Conservation (phyloP, 202 grass and related monocot species). For the Digitaria exilis region DNA sequence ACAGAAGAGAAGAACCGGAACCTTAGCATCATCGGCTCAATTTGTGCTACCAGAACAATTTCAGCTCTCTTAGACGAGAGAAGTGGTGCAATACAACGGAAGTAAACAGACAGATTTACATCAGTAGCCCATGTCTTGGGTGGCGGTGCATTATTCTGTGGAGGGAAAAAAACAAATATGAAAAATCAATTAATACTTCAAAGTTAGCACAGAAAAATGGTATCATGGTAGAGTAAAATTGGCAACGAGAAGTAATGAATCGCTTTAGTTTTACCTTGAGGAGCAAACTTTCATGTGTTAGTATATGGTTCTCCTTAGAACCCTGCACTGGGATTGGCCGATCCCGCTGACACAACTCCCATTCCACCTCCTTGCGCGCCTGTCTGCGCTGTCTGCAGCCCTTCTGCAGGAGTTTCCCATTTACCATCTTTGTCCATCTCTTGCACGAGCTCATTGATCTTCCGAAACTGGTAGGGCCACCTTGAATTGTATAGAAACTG, state of each 20-base stretch:
- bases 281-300: neutral
- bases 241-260: neutral
- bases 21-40: neutral
- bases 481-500: conserved; percentile 92
- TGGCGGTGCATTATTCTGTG: neutral
- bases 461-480: conserved; percentile 89
- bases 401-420: conserved; percentile 35
- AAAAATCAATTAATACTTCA: neutral
- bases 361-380: conserved; percentile 60
- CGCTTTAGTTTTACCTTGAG: neutral
- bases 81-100: neutral
- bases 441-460: conserved; percentile 84
- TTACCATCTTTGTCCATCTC: conserved; percentile 62
- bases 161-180: neutral
- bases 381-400: conserved; percentile 2
- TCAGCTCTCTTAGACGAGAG: neutral
- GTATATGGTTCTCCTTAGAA: conserved; percentile 39
- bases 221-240: neutral
- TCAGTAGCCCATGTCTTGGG: neutral
- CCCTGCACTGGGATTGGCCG: conserved; percentile 72
- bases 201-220: neutral
- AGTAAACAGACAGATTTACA: neutral
- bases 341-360: conserved; percentile 74
- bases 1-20: neutral
- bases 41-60: neutral